Percentiles rank a stretch among this genome's conserved stretches.
These are phyloP conservation scores for Butyriboletus loyo DNA, from an alignment of 768 basidiomycete species.

Conservation along the genomic window DNA sequence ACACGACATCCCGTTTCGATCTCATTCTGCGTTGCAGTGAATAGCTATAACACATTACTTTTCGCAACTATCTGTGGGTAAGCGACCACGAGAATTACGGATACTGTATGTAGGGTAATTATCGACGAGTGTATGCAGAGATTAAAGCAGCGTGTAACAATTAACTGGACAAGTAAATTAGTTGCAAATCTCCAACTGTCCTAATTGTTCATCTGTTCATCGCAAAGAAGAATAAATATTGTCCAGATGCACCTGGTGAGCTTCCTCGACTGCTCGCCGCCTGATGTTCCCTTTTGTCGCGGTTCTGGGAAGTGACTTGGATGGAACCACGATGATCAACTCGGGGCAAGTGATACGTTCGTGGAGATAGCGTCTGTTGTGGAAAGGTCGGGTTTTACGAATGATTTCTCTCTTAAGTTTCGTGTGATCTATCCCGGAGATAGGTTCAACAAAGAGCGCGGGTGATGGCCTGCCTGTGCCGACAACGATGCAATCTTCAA, in stretches of 20 bases:
- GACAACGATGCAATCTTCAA: conserved; percentile 74
- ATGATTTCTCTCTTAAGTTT: conserved; percentile 70
- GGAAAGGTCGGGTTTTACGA: conserved; percentile 69
- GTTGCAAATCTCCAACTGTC: not conserved
- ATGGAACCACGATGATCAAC: conserved; percentile 65
- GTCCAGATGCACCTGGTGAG: conserved; percentile 57
- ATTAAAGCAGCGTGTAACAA: conserved; percentile 1
- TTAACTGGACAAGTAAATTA: conserved; percentile 21
- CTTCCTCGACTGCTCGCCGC: conserved; percentile 70
- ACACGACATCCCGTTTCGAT: not conserved
- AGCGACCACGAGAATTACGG: conserved; percentile 5
- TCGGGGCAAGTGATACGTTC: conserved; percentile 67
- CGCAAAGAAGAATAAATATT: conserved; percentile 43
- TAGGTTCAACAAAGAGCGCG: conserved; percentile 70
- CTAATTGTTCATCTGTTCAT: conserved; percentile 4
- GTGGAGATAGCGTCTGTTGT: conserved; percentile 72
- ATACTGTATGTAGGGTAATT: conserved; percentile 20
- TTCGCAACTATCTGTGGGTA: not conserved
- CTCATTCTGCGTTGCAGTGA: not conserved
- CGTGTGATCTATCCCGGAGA: conserved; percentile 46
- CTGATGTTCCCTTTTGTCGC: conserved; percentile 83
- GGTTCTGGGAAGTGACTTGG: conserved; percentile 69
- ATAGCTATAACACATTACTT: conserved; percentile 5
- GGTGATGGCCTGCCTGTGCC: conserved; percentile 76
- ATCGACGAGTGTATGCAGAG: conserved; percentile 7